Base-by-base conservation (phyloP, 371 early-diverging fungal genomes). In the Actinomortierella wolfii region DNA sequence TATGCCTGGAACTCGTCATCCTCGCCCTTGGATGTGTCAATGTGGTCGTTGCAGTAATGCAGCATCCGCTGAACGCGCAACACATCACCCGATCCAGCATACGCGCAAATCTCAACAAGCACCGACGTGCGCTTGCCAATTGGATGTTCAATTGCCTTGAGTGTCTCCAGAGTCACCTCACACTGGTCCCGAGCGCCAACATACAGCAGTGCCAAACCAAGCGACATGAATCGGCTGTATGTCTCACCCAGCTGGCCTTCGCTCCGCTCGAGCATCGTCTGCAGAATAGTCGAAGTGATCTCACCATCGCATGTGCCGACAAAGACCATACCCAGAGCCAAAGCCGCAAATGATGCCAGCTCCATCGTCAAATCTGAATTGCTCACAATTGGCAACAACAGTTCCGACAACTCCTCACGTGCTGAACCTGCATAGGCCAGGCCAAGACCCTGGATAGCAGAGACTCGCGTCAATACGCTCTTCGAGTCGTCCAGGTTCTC, bases 31-130 rank as follows among this genome's bases (percentile, higher is more conserved):
- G 88, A 89, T 34, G 88, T 78, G 59, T 95, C 94, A 54, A 96
- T 79, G 67, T 97, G 98, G 77, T 97, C 97, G 51, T 92, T 93
- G 84, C 97, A 96, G 58, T 87, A 71, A 70, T 95, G 96, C 46
- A 98, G 87, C 95, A 98, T 93, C 68, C 92, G 88, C 77, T 98
- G 98, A 11, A 98, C 85, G 79, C 93, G 95, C 52, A 97, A 83
- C 9, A 98, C 98, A 76, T 98, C 96, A 34, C 99, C 99, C 13
- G 97, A 90, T 40, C 97, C 98, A 29, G 97, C 93, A 75, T 92
- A 97, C 7, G 98, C 90, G 66, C 92, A 88, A 41, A 88, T 88
- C 76, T 95, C 93, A 43, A 95, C 92, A 65, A 98, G 76, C 2
- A 96, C 92, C 48, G 85, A 86, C 20, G 92, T 90, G 69, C 93